These are phyloP conservation scores for Microthlaspi erraticum DNA, from an alignment of 345 rosid species.

Conservation along the genomic window DNA sequence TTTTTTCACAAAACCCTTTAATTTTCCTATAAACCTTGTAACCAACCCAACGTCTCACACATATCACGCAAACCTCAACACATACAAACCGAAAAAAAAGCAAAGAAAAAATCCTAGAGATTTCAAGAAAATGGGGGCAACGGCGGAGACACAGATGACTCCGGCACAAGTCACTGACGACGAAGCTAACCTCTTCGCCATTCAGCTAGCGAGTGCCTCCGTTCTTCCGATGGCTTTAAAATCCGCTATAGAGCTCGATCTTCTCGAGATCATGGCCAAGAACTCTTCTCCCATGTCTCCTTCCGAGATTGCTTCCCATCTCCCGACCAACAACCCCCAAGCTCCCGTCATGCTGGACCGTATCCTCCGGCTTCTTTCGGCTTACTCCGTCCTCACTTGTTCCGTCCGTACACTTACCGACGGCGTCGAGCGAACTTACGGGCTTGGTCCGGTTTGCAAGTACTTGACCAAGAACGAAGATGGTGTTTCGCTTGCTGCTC, in stretches of 20 bases:
- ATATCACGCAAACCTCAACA: constrained; percentile 26
- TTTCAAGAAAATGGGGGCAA: constrained; percentile 57
- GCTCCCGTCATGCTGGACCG: constrained; percentile 81
- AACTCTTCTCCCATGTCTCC: constrained; percentile 64
- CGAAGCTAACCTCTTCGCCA: constrained; percentile 70
- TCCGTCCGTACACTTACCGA: constrained; percentile 49
- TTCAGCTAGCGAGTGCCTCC: constrained; percentile 70
- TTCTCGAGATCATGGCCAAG: constrained; percentile 79
- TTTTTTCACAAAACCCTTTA: too few relatives aligned
- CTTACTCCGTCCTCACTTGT: constrained; percentile 67
- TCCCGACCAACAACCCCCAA: constrained; percentile 76
- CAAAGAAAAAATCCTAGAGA: too few relatives aligned
- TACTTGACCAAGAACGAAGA: constrained; percentile 76
- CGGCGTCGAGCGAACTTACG: constrained; percentile 61
- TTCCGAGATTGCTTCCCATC: constrained; percentile 61
- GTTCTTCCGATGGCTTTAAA: constrained; percentile 87
- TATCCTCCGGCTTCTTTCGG: constrained; percentile 66
- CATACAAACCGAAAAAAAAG: neutral
- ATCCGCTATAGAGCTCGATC: constrained; percentile 79
- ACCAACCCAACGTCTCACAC: constrained; percentile 21
- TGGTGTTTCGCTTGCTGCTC: constrained; percentile 71
- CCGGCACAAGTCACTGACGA: constrained; percentile 69
- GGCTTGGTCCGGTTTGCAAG: constrained; percentile 78
- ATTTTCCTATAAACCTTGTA: too few relatives aligned
- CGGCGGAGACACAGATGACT: constrained; percentile 66